These are phyloP conservation scores for Nakazawaea anatomiae DNA, from an alignment of 805 yeast species.

Conservation along the genomic window DNA sequence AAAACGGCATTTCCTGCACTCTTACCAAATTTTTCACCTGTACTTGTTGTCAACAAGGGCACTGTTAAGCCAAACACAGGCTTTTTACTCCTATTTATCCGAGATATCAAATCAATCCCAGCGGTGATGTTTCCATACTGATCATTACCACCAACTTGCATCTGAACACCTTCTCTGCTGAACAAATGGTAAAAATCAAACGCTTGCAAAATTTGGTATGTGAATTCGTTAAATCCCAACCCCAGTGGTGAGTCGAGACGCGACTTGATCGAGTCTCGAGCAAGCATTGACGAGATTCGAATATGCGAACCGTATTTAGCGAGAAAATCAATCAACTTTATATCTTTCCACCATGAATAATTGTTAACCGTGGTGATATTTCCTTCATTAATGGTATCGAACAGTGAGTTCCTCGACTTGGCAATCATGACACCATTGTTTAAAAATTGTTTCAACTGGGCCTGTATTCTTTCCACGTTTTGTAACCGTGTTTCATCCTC, in stretches of 20 bases:
- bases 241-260: conserved; percentile 68
- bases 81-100: conserved; percentile 30
- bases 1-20: conserved; percentile 96
- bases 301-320: conserved; percentile 72
- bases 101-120: conserved; percentile 79
- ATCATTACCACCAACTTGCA: conserved; percentile 95
- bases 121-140: conserved; percentile 99
- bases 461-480: conserved; percentile 55
- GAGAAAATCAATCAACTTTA: conserved; percentile 73
- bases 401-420: conserved; percentile 30
- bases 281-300: conserved; percentile 80
- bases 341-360: conserved; percentile 77
- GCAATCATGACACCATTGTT: conserved; percentile 60
- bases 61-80: conserved; percentile 76
- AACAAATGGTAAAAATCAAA: conserved; percentile 85
- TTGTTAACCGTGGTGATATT: conserved; percentile 43
- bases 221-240: conserved; percentile 88
- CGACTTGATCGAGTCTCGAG: conserved; percentile 79
- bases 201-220: conserved; percentile 90
- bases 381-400: neutral
- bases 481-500: conserved; percentile 40
- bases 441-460: conserved; percentile 61
- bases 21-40: conserved; percentile 93
- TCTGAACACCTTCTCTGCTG: conserved; percentile 46
- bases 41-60: conserved; percentile 80